Evolutionary conservation across 2,329 filamentous ascomycete species (phyloP).

Genomic region (Trichophyton verrucosum): DNA sequence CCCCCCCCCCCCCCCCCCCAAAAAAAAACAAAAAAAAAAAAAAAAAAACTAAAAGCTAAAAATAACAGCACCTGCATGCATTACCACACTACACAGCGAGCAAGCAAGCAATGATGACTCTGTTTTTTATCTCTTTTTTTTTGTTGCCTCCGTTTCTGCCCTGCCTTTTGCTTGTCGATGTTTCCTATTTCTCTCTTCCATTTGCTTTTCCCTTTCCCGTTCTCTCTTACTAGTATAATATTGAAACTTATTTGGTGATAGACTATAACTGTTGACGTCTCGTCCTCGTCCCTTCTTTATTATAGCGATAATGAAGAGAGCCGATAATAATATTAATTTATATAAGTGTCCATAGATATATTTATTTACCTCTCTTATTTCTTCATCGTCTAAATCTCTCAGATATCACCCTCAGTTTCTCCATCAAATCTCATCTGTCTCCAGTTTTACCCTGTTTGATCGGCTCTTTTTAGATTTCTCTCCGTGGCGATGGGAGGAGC

Average conservation of each 20-base stretch:
- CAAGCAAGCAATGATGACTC: conserved; percentile 2
- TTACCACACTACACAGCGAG: not conserved
- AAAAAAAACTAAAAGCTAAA: too few relatives aligned
- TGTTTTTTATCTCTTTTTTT: not conserved
- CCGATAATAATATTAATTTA: not conserved
- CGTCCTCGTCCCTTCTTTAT: not conserved
- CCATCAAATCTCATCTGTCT: too few relatives aligned
- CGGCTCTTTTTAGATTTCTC: too few relatives aligned
- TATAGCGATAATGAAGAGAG: not conserved
- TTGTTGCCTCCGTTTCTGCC: too few relatives aligned
- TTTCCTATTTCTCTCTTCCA: not conserved
- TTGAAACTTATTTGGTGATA: conserved; percentile 3
- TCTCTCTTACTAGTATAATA: not conserved
- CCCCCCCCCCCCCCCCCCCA: too few relatives aligned
- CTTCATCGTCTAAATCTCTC: too few relatives aligned
- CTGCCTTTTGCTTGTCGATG: not conserved
- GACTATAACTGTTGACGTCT: not conserved
- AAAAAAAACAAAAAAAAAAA: too few relatives aligned
- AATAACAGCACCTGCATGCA: conserved; percentile 1
- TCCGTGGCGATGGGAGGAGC: too few relatives aligned
- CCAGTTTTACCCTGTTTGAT: too few relatives aligned
- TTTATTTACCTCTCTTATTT: not conserved
- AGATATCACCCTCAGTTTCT: not conserved
- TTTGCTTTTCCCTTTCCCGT: not conserved
- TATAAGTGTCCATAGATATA: not conserved